Conservation (phyloP, 176 grass and related monocot species). For the Carex parvula region DNA sequence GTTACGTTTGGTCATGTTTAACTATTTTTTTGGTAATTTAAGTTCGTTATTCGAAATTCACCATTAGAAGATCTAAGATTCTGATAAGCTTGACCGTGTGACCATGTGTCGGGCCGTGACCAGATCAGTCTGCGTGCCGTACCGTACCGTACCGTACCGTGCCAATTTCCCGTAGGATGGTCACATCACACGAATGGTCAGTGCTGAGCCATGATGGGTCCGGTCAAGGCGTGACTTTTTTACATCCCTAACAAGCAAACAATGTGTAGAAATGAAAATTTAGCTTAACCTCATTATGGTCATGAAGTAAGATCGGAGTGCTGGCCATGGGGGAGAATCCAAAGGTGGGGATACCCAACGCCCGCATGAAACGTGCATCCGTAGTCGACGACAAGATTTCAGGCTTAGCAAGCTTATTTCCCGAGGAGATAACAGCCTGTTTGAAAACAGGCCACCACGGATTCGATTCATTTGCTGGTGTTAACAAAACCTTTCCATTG, state of each 20-base stretch:
- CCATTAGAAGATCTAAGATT: no score
- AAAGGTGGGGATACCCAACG: conserved; percentile 69
- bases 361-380: conserved; percentile 73
- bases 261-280: neutral
- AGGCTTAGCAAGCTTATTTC: conserved; percentile 62
- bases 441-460: conserved; percentile 77
- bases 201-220: no score
- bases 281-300: conserved; percentile 67
- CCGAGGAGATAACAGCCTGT: conserved; percentile 52
- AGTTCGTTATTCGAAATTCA: no score
- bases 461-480: conserved; percentile 74
- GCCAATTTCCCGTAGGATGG: no score
- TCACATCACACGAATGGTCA: no score
- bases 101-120: no score
- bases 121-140: no score
- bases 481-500: conserved; percentile 40
- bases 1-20: no score
- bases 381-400: conserved; percentile 82
- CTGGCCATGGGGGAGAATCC: conserved; percentile 90
- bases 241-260: neutral
- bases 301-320: conserved; percentile 85
- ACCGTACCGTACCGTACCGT: no score
- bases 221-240: no score
- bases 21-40: no score
- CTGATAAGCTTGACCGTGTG: no score